Evolutionary conservation across 768 basidiomycete genomes (phyloP).

Genomic region (Suillus fuscotomentosus): DNA sequence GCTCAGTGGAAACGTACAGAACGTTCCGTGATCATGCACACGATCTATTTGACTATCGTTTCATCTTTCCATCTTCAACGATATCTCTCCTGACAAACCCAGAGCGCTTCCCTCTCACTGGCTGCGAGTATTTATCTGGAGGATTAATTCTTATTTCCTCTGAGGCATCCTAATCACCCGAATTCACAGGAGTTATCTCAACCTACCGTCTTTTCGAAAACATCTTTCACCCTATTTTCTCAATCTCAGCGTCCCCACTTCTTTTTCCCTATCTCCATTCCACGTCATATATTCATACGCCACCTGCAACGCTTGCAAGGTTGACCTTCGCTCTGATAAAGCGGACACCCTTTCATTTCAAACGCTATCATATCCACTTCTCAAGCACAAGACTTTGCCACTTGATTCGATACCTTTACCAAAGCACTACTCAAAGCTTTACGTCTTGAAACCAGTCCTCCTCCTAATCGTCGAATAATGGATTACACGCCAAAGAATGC

Average conservation of each 20-base stretch:
- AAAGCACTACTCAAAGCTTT: conserved; percentile 28
- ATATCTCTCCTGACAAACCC: conserved; percentile 32
- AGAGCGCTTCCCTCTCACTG: conserved; percentile 18
- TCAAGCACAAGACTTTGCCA: conserved; percentile 16
- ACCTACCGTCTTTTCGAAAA: conserved; percentile 9
- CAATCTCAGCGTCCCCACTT: conserved; percentile 25
- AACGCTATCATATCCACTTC: conserved; percentile 29
- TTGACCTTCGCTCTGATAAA: conserved; percentile 8
- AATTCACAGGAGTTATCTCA: conserved; percentile 19
- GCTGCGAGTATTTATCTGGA: too few species aligned
- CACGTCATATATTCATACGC: neutral
- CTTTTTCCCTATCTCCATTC: conserved; percentile 21
- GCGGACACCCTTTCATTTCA: conserved; percentile 16
- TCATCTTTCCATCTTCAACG: conserved; percentile 25
- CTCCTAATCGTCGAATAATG: conserved; percentile 35
- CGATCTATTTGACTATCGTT: conserved; percentile 26
- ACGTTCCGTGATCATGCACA: conserved; percentile 11
- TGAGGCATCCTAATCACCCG: conserved; percentile 7
- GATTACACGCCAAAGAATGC: conserved; percentile 58
- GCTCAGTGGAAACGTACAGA: conserved; percentile 54
- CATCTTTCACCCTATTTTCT: conserved; percentile 12
- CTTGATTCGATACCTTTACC: conserved; percentile 29
- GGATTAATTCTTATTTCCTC: too few species aligned
- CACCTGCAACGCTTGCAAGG: neutral
- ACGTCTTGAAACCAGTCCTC: conserved; percentile 28